Base-by-base conservation (phyloP, 1,284 basidiomycete genomes). In the Microbotryum lychnidis-dioicae region DNA sequence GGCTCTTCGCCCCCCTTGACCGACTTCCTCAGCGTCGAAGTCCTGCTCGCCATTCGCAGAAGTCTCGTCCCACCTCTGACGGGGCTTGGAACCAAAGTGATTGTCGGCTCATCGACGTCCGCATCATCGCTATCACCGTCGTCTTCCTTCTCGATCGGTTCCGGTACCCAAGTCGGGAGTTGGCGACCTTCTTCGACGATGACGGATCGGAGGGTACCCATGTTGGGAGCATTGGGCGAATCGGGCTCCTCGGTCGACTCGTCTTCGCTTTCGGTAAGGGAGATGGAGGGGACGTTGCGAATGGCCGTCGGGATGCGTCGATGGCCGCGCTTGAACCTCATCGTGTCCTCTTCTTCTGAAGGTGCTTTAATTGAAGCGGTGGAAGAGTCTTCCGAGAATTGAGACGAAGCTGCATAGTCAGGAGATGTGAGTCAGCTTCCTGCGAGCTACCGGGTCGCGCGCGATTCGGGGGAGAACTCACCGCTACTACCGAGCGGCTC, bases 261-360 rank as follows among this genome's bases (percentile, higher is more conserved):
- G 51, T 66, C 64, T 6, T 44, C 59, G 9, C 58, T 62, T 37
- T 66, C 64, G 33, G 61, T 55, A 3, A 68, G 54, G 45, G 57
- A 44, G 27, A 68, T 58, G 4, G 62, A 60, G 0, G 66, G 66
- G 8, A 66, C 50, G 31, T 52, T 62, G 27, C 66, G 66, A 16
- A 66, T 64, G 2, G 61, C 63, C 3, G 66, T 68, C 1, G 66
- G 66, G 44, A 68, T 66, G 6, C 66, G 60, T 3, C 62, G 59
- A 33, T 68, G 66, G 4, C 60, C 62, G 1, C 54, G 66, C 44
- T 50, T 59, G 64, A 61, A 68, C 37, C 16, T 42, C 37, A 42
- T 42, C 14, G 37, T 42, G 2, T 25, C 27, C 31, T 3, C 12
- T 5, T 33, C 21, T 25, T 29, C 46, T 14, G 3, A 21, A 20